Evolutionary conservation across 1,284 basidiomycete species (phyloP), one percentile per base, ranked within the genome.

Genomic region (Neotropicomus parvogracilis): DNA sequence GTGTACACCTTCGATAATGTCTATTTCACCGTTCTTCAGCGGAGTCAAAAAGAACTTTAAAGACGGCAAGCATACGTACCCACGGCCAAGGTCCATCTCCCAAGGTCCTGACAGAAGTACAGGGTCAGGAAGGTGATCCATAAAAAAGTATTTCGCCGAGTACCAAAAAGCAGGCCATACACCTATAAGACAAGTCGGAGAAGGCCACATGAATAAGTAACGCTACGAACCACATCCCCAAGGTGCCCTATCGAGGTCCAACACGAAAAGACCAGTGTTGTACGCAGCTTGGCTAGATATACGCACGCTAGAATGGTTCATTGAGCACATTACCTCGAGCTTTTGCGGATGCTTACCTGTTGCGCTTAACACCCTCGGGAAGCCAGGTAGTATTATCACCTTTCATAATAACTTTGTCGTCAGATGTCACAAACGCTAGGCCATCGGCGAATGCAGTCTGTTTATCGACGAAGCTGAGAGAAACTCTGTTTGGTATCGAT

Each of bases 321-420:
- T 40, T 49, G 12, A 52, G 33, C 24, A 40, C 16, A 19, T 37
- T 26, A 32, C 26, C 26, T 37, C n/a, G n/a, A 26, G 36, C 13
- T 9, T 12, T 46, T 10, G 16, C n/a, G 11, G 27, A 43, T 14
- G 34, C 43, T 38, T 49, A 83, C 85, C 85, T 88, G 53, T 73
- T 72, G 41, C 85, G 74, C 55, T 73, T 72, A 40, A 71, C 67
- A 14, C 83, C 84, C 36, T 64, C 40, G 3, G 70, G 53, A 38
- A 88, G 63, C 64, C 65, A 68, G 14, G 75, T 81, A 1, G 75
- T 80, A 57, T 87, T 74, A 50, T 88, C 85, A 11, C 82, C 84
- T 59, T 83, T 80, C 85, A 88, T 88, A 24, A 87, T 73, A 20
- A 84, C 82, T 35, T 74, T 75, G 24, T 75, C 75, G 57, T 83